phyloP scores from a whole-genome alignment of 2,329 filamentous ascomycete genomes.

The Fusarium sp. region DNA sequence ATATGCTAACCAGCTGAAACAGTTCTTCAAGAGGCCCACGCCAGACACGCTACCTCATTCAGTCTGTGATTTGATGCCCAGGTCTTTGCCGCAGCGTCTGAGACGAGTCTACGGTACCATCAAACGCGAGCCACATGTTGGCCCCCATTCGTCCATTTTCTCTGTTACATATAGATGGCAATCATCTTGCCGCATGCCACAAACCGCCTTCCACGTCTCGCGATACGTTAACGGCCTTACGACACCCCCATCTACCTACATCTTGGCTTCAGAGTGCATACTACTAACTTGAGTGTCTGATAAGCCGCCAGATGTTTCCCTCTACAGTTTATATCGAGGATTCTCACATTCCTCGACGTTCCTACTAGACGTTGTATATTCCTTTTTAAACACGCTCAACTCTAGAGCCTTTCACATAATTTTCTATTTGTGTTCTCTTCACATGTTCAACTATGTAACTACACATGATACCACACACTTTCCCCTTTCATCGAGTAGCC shows the following conservation, averaged over 20 bases:
- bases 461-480: conserved; percentile 37
- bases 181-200: neutral
- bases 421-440: conserved; percentile 33
- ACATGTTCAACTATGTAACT: conserved; percentile 29
- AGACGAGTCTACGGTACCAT: neutral
- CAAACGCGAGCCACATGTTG: neutral
- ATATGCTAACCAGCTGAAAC: conserved; percentile 9
- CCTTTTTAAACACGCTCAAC: conserved; percentile 5
- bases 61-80: conserved; percentile 40
- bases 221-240: conserved; percentile 33
- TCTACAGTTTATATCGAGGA: neutral
- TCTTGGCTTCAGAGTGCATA: conserved; percentile 25
- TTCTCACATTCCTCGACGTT: neutral
- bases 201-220: conserved; percentile 19
- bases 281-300: conserved; percentile 14
- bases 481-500: conserved; percentile 16
- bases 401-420: conserved; percentile 3
- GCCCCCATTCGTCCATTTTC: neutral
- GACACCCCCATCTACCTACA: conserved; percentile 12
- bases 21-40: conserved; percentile 52
- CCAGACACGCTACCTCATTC: conserved; percentile 45
- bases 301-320: conserved; percentile 3
- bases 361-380: conserved; percentile 4
- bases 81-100: neutral
- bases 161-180: conserved; percentile 27